Base-by-base conservation (phyloP, 495 filamentous ascomycete species). In the Pyronema omphalodes region DNA sequence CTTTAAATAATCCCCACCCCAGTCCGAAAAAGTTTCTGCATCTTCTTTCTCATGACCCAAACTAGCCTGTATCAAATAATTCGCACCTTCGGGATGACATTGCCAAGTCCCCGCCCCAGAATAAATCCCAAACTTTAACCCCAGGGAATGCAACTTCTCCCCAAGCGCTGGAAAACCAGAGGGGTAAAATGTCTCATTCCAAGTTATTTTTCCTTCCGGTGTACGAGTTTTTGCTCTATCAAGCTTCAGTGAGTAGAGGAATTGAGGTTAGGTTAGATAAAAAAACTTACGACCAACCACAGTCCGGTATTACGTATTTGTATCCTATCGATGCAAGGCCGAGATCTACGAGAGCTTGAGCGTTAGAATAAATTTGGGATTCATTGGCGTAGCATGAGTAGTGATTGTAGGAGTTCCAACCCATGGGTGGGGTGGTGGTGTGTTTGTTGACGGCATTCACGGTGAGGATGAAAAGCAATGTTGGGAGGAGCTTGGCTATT, bases 361-460 rank as follows among this genome's bases (percentile, higher is more conserved):
- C 73, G 54, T 76, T 77, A 19, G 68, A 67, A 29, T 71, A 66
- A 15, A 77, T 71, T 18, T 73, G 72, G 0, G 59, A 53, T 51
- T 76, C 72, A 44, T 66, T 74, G 0, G 71, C 72, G 12, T 58
- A 60, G 59, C 76, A 78, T 23, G 60, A 65, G 61, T 77, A 77
- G 48, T 72, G 64, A 54, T 77, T 78, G 46, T 77, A 77, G 1
- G 71, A 71, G 52, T 75, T 78, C 76, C 76, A 78, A 37, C 74
- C 58, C 58, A 60, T 58, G 1, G 58, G 58, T n/a, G 58, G 55
- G 0, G 58, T 58, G 8, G 44, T 41, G 15, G 55, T 60, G 44
- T 29, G 44, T 8, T 12, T 11, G 19, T 47, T 23, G 4, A 18
- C 19, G 1, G 44, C 44, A 47, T 41, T 41, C 2, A 7, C 39